phyloP scores from a whole-genome alignment of 305 asterid species.

The Plantago lanceolata region DNA sequence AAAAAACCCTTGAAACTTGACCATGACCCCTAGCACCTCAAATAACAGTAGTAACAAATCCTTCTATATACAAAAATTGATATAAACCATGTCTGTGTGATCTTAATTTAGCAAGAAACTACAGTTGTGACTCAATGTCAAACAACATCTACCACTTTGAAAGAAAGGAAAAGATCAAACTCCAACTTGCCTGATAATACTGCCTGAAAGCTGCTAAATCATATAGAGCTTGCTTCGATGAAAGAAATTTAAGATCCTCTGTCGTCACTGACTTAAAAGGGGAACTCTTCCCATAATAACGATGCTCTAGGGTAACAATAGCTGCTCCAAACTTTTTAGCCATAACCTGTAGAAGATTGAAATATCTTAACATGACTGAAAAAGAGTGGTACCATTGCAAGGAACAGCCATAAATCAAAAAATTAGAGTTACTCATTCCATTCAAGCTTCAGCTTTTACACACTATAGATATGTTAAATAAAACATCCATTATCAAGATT shows the following conservation, averaged over 20 bases:
- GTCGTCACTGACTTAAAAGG: slow-evolving; percentile 72
- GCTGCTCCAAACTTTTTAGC: slow-evolving; percentile 96
- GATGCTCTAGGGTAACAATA: slow-evolving; percentile 81
- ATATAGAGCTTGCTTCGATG: slow-evolving; percentile 93
- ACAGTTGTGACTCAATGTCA: background rate
- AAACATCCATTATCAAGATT: too few species aligned
- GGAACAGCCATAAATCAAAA: background rate
- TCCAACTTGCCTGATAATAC: slow-evolving; percentile 69
- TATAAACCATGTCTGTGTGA: background rate
- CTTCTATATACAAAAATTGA: slow-evolving; percentile 16
- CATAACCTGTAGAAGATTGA: slow-evolving; percentile 55
- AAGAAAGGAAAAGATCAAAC: slow-evolving; percentile 3
- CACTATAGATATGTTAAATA: too few species aligned
- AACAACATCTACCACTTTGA: slow-evolving; percentile 5
- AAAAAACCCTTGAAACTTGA: background rate
- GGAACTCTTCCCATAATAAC: slow-evolving; percentile 88
- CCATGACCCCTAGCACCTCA: background rate
- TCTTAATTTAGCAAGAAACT: slow-evolving; percentile 7
- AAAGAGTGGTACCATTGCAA: slow-evolving; percentile 14
- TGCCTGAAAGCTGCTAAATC: slow-evolving; percentile 90
- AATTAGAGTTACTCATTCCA: slow-evolving; percentile 16
- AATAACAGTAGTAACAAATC: slow-evolving; percentile 1
- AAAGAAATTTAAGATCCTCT: slow-evolving; percentile 70
- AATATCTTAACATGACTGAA: slow-evolving; percentile 22
- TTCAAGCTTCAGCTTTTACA: slow-evolving; percentile 11